Conservation (phyloP, 2,329 filamentous ascomycete genomes). For the Ophiobolus disseminans region DNA sequence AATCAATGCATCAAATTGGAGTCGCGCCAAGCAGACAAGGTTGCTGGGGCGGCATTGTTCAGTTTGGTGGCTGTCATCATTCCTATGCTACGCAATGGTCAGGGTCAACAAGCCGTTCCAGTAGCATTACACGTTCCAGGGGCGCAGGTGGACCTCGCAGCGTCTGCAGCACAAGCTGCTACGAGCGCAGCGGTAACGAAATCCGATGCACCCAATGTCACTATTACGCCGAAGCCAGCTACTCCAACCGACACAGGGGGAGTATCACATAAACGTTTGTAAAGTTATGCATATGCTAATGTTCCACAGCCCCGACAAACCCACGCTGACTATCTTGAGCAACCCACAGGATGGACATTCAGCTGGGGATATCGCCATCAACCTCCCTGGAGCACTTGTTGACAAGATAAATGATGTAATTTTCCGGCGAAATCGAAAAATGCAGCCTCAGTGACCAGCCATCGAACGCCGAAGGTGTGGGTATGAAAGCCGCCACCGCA, state of each 20-base stretch:
- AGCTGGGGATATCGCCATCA: slow-evolving; percentile 5
- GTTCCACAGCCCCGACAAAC: not conserved
- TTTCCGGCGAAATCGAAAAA: slow-evolving; percentile 4
- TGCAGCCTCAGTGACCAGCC: not conserved
- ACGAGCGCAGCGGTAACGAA: slow-evolving; percentile 1
- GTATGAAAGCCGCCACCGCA: not conserved
- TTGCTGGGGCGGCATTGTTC: not conserved
- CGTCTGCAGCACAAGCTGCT: slow-evolving; percentile 1
- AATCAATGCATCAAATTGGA: slow-evolving; percentile 6
- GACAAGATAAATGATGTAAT: slow-evolving; percentile 4
- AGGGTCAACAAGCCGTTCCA: slow-evolving; percentile 1
- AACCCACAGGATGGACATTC: not conserved
- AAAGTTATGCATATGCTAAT: not conserved
- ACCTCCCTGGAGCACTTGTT: slow-evolving; percentile 5
- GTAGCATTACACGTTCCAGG: slow-evolving; percentile 1
- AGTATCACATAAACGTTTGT: not conserved
- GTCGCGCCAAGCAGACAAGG: slow-evolving; percentile 1
- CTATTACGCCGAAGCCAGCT: slow-evolving; percentile 5
- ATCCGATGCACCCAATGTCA: slow-evolving; percentile 1
- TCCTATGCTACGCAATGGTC: not conserved
- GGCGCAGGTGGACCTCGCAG: slow-evolving; percentile 1
- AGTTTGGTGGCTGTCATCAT: not conserved
- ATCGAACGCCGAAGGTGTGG: not conserved
- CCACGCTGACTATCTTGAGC: not conserved
- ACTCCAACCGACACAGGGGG: slow-evolving; percentile 1